phyloP scores from a whole-genome alignment of 2,329 filamentous ascomycete species.

The Colletotrichum incanum region DNA sequence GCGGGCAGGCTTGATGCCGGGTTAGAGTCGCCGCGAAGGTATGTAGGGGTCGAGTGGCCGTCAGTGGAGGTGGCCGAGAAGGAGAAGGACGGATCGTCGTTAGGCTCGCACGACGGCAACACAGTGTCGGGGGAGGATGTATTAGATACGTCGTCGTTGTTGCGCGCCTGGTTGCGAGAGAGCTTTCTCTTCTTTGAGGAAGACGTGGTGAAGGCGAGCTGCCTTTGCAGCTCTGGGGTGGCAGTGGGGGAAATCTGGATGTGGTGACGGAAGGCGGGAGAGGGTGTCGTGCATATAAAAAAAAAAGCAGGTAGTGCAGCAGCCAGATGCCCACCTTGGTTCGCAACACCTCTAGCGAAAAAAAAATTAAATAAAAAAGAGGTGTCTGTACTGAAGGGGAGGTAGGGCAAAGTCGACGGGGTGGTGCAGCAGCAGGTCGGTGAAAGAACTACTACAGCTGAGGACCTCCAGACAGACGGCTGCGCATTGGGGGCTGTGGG shows the following conservation, averaged over 20 bases:
- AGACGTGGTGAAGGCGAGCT: constrained; percentile 82
- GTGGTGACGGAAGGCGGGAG: constrained; percentile 23
- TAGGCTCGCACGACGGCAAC: constrained; percentile 68
- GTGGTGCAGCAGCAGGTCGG: constrained; percentile 20
- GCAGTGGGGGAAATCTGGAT: constrained; percentile 21
- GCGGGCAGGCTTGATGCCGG: constrained; percentile 68
- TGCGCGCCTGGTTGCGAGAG: constrained; percentile 60
- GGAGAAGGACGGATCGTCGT: constrained; percentile 66
- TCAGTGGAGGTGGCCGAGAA: constrained; percentile 60
- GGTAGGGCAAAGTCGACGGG: constrained; percentile 36
- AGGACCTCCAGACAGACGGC: constrained; percentile 37
- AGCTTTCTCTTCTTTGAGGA: constrained; percentile 82
- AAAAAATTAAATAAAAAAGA: not conserved
- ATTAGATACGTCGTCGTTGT: constrained; percentile 55
- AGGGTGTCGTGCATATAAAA: constrained; percentile 35
- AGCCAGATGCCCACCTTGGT: not conserved
- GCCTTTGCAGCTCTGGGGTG: constrained; percentile 71
- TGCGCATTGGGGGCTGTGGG: constrained; percentile 37
- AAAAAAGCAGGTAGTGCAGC: constrained; percentile 23
- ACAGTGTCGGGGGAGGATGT: constrained; percentile 62
- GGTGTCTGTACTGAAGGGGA: constrained; percentile 3
- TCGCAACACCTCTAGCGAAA: not conserved
- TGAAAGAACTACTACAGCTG: constrained; percentile 27
- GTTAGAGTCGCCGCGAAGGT: constrained; percentile 49
- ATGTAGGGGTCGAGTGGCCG: constrained; percentile 46